Percentiles rank a stretch among this genome's conserved stretches.
These are phyloP conservation scores for Aegilops speltoides DNA, from an alignment of 176 grass and related monocot genomes.

Conservation along the genomic window DNA sequence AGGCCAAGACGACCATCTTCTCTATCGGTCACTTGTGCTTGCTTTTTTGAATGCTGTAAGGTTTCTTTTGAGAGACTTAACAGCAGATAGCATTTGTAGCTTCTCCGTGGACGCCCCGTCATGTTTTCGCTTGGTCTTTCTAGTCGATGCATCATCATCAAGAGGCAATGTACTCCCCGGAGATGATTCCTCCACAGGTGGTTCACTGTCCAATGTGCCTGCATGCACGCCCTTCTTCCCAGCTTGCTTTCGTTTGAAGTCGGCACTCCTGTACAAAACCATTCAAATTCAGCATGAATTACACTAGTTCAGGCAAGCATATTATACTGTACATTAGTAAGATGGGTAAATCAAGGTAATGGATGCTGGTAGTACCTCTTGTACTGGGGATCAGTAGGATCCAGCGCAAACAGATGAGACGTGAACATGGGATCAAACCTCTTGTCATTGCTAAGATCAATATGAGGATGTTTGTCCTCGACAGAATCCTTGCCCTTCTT, in stretches of 20 bases:
- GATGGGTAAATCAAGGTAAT: neutral
- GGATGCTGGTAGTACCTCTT: slow-evolving; percentile 56
- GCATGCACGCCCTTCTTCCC: slow-evolving; percentile 3
- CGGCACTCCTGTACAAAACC: slow-evolving; percentile 41
- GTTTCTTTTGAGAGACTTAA: slow-evolving; percentile 58
- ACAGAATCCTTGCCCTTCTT: slow-evolving; percentile 68
- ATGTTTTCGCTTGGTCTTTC: neutral
- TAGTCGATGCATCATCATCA: slow-evolving; percentile 25
- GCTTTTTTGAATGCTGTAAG: slow-evolving; percentile 28
- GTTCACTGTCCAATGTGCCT: neutral
- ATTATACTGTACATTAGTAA: neutral
- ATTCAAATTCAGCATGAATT: neutral
- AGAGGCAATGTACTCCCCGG: slow-evolving; percentile 17
- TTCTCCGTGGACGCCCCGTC: slow-evolving; percentile 27
- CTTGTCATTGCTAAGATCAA: slow-evolving; percentile 65
- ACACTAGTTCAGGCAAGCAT: neutral
- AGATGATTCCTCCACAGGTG: slow-evolving; percentile 15
- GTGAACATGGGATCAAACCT: slow-evolving; percentile 66
- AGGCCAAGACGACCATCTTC: neutral
- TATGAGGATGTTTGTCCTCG: slow-evolving; percentile 54
- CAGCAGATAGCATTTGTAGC: slow-evolving; percentile 41
- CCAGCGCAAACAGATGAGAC: slow-evolving; percentile 67
- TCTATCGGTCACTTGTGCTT: slow-evolving; percentile 8
- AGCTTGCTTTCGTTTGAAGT: slow-evolving; percentile 41
- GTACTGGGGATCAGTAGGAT: slow-evolving; percentile 87